Percentiles rank a stretch among this genome's conserved stretches.
Conservation (phyloP, 78 protist genomes). For the Bodo saltans region DNA sequence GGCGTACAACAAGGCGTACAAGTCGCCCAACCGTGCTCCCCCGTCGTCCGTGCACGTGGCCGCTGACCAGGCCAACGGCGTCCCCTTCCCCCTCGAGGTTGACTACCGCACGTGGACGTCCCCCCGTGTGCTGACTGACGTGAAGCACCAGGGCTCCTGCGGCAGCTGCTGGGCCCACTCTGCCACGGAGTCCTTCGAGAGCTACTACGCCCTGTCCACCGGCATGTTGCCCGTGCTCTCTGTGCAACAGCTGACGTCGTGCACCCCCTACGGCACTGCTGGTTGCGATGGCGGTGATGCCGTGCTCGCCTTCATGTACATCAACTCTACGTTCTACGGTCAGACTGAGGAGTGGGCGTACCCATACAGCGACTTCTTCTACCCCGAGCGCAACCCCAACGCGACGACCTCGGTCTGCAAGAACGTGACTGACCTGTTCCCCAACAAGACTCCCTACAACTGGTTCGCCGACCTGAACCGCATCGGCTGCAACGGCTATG, state of each 20-base stretch:
- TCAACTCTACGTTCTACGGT: constrained; percentile 38
- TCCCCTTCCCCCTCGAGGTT: no score
- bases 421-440: not conserved
- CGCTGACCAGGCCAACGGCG: no score
- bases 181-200: constrained; percentile 61
- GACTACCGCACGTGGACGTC: no score
- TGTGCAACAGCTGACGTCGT: not conserved
- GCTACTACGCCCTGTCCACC: not conserved
- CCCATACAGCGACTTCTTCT: no score
- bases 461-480: no score
- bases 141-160: constrained; percentile 1
- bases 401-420: constrained; percentile 17
- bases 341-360: constrained; percentile 37
- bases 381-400: constrained; percentile 29
- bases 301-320: no score
- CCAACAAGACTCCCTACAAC: constrained; percentile 36
- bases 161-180: constrained; percentile 44
- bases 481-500: no score
- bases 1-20: no score
- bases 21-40: no score
- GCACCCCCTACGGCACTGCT: no score
- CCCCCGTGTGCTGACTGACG: not conserved
- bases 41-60: no score
- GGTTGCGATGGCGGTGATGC: no score
- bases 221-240: not conserved